A percentile compares a stretch with the other conserved stretches of the same genome.
Evolutionary conservation across 495 filamentous ascomycete species (phyloP).

Genomic region (Delitschia confertaspora): DNA sequence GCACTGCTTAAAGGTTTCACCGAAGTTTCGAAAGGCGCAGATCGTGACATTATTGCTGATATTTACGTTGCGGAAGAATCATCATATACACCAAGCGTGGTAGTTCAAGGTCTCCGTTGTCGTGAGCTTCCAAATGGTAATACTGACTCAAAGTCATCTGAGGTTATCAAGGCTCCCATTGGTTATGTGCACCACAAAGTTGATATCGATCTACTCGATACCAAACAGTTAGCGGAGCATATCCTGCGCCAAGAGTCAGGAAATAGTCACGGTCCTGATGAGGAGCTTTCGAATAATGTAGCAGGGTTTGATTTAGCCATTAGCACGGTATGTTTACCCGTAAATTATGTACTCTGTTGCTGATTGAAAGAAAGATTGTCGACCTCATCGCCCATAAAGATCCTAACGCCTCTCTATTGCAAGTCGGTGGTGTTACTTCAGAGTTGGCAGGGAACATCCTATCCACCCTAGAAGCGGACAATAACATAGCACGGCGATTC

Average conservation of each 20-base stretch:
- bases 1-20: not conserved
- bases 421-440: not conserved
- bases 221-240: not conserved
- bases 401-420: not conserved
- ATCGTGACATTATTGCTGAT: not conserved
- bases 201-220: not conserved
- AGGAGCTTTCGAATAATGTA: not conserved
- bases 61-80: not conserved
- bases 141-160: not conserved
- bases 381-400: not conserved
- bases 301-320: not conserved
- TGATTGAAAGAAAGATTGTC: not conserved
- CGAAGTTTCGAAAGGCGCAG: not conserved
- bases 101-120: not conserved
- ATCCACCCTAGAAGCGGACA: too few relatives aligned
- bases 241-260: constrained; percentile 1
- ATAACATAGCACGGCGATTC: too few relatives aligned
- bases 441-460: not conserved
- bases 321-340: not conserved
- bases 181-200: not conserved
- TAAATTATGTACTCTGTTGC: not conserved
- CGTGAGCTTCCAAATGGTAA: not conserved
- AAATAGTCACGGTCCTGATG: not conserved
- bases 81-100: not conserved
- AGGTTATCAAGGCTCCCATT: not conserved